These are phyloP conservation scores for Dryas octopetala DNA, from an alignment of 306 rosid genomes.

Conservation along the genomic window DNA sequence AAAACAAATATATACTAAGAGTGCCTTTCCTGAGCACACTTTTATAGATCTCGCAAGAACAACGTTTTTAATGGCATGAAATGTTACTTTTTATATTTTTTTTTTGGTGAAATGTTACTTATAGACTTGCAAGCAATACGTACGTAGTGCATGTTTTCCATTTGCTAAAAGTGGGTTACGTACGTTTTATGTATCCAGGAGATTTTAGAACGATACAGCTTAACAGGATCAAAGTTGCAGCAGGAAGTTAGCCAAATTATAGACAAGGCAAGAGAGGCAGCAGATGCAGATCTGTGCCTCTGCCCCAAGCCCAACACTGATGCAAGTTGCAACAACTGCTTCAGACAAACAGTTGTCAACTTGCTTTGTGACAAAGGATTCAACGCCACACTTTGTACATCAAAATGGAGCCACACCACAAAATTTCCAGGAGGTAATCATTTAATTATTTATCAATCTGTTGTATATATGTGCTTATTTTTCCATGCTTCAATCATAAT, in stretches of 20 bases:
- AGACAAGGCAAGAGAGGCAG: conserved; percentile 22
- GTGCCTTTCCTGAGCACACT: too few relatives aligned
- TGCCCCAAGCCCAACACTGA: conserved; percentile 35
- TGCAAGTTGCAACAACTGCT: conserved; percentile 41
- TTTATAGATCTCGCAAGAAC: too few relatives aligned
- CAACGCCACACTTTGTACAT: conserved; percentile 43
- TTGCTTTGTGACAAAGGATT: conserved; percentile 47
- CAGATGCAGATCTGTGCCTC: conserved; percentile 29
- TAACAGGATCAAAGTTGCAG: conserved; percentile 41
- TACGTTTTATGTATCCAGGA: conserved; percentile 38
- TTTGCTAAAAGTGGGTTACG: conserved; percentile 20
- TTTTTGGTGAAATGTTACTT: too few relatives aligned
- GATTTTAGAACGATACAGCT: conserved; percentile 43
- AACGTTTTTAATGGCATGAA: too few relatives aligned
- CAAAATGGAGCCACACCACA: conserved; percentile 54
- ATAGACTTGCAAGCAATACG: too few relatives aligned
- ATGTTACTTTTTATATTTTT: too few relatives aligned
- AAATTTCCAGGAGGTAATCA: conserved; percentile 49
- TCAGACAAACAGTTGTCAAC: conserved; percentile 42
- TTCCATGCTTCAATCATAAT: too few relatives aligned
- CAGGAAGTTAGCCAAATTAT: conserved; percentile 42
- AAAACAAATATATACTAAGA: too few relatives aligned
- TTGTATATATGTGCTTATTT: too few relatives aligned
- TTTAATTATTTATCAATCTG: too few relatives aligned
- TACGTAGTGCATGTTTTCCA: too few relatives aligned